Evolutionary conservation across 2,329 filamentous ascomycete genomes (phyloP), one percentile per base, ranked within the genome.

Genomic region (Trichophyton simii): DNA sequence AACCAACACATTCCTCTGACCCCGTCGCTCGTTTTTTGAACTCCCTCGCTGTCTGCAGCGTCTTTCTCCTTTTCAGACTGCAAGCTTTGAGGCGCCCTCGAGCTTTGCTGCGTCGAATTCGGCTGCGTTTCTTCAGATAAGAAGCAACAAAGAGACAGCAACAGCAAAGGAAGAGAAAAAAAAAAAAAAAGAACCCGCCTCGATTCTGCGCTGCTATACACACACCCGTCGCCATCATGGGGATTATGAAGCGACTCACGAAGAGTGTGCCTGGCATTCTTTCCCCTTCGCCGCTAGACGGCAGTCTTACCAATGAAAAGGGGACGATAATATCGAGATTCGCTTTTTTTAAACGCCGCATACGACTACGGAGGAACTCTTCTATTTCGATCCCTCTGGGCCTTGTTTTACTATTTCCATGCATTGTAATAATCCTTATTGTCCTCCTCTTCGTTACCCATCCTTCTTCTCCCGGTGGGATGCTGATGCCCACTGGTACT

Each of bases 331-430:
- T 71, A 59, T 77, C 82, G 18, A 79, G 79, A 69, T 79, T 95
- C 69, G 87, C 88, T 64, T 95, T 96, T 75, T 89, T 97, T 74
- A 82, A 86, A 68, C 84, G 89, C 71, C 89, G 92, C 59, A 83
- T 99, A 79, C 86, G 91, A 68, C 79, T 99, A 78, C 88, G 86
- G 76, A 89, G 90, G 69, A 96, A 95, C 76, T 96, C 91, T 61
- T 88, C 87, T 70, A 85, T 96, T 73, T 96, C 92, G 59, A 87
- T 97, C 72, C 94, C 94, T 28, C 79, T 99, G 59, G 92, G 92
- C 67, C 85, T 96, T 71, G 90, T 97, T 68, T 82, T 99, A 67
- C 79, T 97, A 68, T 97, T 97, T 73, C 94, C 94, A 66, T 84
- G 88, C 72, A 87, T 96, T 72, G 89, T 96, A 70, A 83, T 97